Base-by-base conservation (phyloP, 2,329 filamentous ascomycete species). In the Pseudogymnoascus sp. region DNA sequence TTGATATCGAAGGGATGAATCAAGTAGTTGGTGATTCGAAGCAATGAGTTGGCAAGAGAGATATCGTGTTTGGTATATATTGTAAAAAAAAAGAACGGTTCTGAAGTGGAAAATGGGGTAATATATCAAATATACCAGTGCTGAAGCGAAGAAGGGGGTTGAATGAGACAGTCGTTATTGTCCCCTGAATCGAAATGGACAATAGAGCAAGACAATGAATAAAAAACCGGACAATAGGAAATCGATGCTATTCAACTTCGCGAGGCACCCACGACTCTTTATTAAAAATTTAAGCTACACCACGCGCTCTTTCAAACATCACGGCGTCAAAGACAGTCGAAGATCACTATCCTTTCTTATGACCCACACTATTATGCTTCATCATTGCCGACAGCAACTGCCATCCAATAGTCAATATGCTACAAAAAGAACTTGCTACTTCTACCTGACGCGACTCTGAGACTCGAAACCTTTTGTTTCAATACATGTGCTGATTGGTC, bases 121-220 rank as follows among this genome's bases (percentile, higher is more conserved):
- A 56, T 56, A 56, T 56, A 56, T 56, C 49, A 56, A 56, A 56
- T 56, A 56, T 56, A 56, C 49, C 49, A 9, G 16, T 34, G 49
- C 8, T 34, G 49, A 56, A 56, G 49, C 49, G 49, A 56, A 34
- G 9, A 56, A 9, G 28, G 28, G 49, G 49, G 28, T 7, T 56
- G n/a, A 34, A 18, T 56, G 49, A 34, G n/a, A 34, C 49, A 34
- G n/a, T 56, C 49, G 49, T 56, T 56, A 56, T 56, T 56, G 49
- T 56, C 49, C 49, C 49, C 28, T 34, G 49, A 21, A 56, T 16
- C 18, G 14, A 28, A 49, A 49, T 16, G 43, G 23, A 49, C 43
- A 49, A 49, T 28, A 28, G 43, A 28, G 23, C 43, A 28, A 49
- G 43, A 49, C 43, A 49, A 49, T 49, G 43, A 49, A 49, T 49